Evolutionary conservation across 2,329 filamentous ascomycete genomes (phyloP).

Genomic region (Botrytis aclada): DNA sequence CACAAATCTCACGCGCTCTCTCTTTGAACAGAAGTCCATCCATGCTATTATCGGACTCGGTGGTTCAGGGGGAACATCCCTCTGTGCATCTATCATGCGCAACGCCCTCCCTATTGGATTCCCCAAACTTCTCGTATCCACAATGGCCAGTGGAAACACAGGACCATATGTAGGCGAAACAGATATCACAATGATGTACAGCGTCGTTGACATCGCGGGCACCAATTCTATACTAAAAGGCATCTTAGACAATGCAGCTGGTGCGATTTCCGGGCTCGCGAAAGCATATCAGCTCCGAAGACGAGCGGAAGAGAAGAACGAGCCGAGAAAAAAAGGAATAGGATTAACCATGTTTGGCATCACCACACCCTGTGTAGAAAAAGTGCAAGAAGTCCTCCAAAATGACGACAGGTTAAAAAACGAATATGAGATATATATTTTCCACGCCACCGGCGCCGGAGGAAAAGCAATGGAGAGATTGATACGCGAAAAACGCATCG

Average conservation of each 20-base stretch:
- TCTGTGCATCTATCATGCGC: constrained; percentile 60
- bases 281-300: constrained; percentile 50
- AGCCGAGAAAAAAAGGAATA: constrained; percentile 46
- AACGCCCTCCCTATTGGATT: constrained; percentile 60
- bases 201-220: constrained; percentile 68
- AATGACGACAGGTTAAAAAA: constrained; percentile 34
- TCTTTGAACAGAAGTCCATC: constrained; percentile 43
- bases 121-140: constrained; percentile 68
- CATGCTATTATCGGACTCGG: constrained; percentile 59
- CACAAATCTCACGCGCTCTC: constrained; percentile 41
- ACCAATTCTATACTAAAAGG: constrained; percentile 56
- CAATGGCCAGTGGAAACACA: constrained; percentile 65
- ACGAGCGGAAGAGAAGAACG: constrained; percentile 1
- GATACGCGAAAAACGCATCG: constrained; percentile 53
- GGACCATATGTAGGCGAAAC: constrained; percentile 63
- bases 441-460: constrained; percentile 68
- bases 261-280: constrained; percentile 49
- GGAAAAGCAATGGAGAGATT: constrained; percentile 68
- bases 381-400: constrained; percentile 48
- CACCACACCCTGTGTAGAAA: constrained; percentile 63
- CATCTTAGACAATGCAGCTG: constrained; percentile 61
- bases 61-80: constrained; percentile 60
- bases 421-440: constrained; percentile 58
- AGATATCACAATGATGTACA: constrained; percentile 69
- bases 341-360: constrained; percentile 74